Evolutionary conservation across 768 basidiomycete genomes (phyloP), one percentile per base, ranked within the genome.

Genomic region (Leucocoprinus birnbaumii): DNA sequence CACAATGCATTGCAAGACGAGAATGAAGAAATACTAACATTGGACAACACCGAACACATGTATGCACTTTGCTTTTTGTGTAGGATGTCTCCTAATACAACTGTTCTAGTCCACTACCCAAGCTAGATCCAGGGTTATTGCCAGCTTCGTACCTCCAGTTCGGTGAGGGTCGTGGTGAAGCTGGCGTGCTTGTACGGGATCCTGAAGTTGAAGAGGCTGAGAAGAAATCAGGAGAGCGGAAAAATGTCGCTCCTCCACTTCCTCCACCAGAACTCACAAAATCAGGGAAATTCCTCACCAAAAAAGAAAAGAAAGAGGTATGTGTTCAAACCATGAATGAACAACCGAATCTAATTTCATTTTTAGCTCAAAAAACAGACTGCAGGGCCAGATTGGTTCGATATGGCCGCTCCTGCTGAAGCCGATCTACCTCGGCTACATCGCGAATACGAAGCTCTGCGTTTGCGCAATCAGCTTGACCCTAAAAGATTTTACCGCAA

Each of bases 401-500:
- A 94, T 67, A 78, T 95, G 52, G 91, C 93, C 18, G 86, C 89
- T 16, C 92, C 93, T 19, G 69, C 82, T 13, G 88, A 89, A 61
- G 83, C 87, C 11, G 91, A 94, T 57, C 74, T 91, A 14, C 89
- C 91, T 34, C 79, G 84, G 35, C 69, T 94, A 38, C 72, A 93
- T 62, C 87, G 89, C 49, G 93, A 97, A 72, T 87, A 93, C 10
- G 90, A 95, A 66, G 88, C 94, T 0, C 74, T 95, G 53, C 86
- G 92, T 26, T 73, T 97, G 45, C 83, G 87, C 48, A 93, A 93
- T 65, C 87, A 92, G 55, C 79, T 97, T 18, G 94, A 97, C 63
- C 93, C 93, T 16, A 97, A 96, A 67, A 81, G 91, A 19, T 95
- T 95, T 72, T 91, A 94, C 71, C 76, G 84, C 58, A 94, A 91